Base-by-base conservation (phyloP, 176 grass and related monocot species). In the Bothriochloa decipiens region DNA sequence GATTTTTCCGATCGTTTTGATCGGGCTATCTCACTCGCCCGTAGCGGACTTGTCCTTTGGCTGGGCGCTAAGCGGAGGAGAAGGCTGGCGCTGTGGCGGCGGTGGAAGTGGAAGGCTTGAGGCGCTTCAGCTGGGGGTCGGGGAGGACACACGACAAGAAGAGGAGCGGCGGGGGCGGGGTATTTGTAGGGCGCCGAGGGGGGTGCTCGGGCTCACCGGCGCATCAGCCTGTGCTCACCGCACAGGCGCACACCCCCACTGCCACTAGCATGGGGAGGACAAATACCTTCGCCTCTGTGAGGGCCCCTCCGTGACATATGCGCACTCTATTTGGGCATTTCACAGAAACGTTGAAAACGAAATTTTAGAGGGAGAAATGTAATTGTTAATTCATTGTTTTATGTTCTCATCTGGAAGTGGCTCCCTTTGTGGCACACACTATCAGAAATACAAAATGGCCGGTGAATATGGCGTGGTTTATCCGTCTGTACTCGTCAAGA, bases 121-220 rank as follows among this genome's bases (percentile, higher is more conserved):
- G 49, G 16, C 20, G 62, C 18, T 80, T 83, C 9, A 26, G 23
- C 65, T 80, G 39, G 39, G 65, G 37, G 26, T 6, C 8, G 49
- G 75, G 3, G 14, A 47, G 77, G 28, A 26, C 86, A 73, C 75
- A 49, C 76, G 87, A 85, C 92, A 85, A 88, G 78, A 79, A 80
- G 27, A 3, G 50, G 49, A 66, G 8, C 26, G 25, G 67, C 14
- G 23, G 67, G 45, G 75, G 46, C 26, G 61, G 68, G 89, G 61
- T 94, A 92, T 94, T 92, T 94, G 82, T 94, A 94, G 84, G 74
- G 25, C 11, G 67, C 41, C 7, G 20, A 8, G 16, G 74, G 7
- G 35, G 6, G 36, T 4, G 37, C 68, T 76, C 28, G 25, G 22
- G 79, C 9, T 47, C 72, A 65, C 74, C 7, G 69, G 47, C 82